Evolutionary conservation across 1,284 basidiomycete species (phyloP).

Genomic region (Papiliotrema terrestris): DNA sequence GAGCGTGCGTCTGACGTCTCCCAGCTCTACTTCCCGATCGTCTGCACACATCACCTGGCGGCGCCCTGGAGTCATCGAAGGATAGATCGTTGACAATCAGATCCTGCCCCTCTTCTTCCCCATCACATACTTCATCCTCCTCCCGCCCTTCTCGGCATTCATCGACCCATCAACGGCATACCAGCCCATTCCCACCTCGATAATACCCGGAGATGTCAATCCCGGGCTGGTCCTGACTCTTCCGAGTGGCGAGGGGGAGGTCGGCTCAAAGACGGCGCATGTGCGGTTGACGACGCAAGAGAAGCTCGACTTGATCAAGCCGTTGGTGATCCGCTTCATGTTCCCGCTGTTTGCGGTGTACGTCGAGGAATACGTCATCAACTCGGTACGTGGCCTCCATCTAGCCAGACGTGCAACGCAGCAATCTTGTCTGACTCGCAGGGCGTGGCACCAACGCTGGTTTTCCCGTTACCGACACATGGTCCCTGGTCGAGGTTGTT

Average conservation of each 20-base stretch:
- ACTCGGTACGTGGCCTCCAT: slow-evolving; percentile 59
- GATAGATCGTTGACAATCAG: slow-evolving; percentile 48
- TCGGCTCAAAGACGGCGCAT: not conserved
- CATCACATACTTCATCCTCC: slow-evolving; percentile 66
- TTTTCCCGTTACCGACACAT: slow-evolving; percentile 78
- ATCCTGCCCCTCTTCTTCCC: slow-evolving; percentile 73
- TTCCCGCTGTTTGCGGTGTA: slow-evolving; percentile 49
- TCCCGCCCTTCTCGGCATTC: slow-evolving; percentile 54
- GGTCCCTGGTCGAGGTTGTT: slow-evolving; percentile 71
- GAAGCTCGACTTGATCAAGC: slow-evolving; percentile 71
- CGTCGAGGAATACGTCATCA: slow-evolving; percentile 89
- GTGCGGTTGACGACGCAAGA: slow-evolving; percentile 58
- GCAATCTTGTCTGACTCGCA: slow-evolving; percentile 34
- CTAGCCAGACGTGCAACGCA: not conserved
- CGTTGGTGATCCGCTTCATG: slow-evolving; percentile 68
- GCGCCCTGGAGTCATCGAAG: not conserved
- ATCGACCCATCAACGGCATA: slow-evolving; percentile 11
- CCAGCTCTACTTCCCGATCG: not conserved
- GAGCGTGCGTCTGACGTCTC: slow-evolving; percentile 25
- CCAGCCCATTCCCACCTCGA: slow-evolving; percentile 41
- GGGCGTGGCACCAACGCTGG: slow-evolving; percentile 84
- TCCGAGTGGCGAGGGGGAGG: not conserved
- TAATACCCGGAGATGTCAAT: slow-evolving; percentile 48
- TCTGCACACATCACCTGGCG: not conserved
- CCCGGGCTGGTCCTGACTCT: not conserved